Percentiles rank a stretch among this genome's conserved stretches.
These are phyloP conservation scores for Botryosphaeria dothidea DNA, from an alignment of 2,329 filamentous ascomycete species.

Conservation along the genomic window DNA sequence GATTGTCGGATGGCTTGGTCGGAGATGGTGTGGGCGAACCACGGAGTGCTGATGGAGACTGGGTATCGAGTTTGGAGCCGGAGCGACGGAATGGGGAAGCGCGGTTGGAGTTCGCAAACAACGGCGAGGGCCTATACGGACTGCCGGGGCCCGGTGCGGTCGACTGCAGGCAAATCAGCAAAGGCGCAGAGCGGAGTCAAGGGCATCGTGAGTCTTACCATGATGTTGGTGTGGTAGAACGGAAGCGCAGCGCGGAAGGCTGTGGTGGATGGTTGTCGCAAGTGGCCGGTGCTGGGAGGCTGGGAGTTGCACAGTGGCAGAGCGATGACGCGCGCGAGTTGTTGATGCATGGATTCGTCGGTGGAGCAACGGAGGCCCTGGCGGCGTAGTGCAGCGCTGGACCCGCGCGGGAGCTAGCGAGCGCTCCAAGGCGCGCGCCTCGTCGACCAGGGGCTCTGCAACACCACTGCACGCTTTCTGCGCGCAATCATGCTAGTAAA, in stretches of 20 bases:
- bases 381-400: not conserved
- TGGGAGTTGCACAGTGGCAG: not conserved
- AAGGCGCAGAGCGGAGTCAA: not conserved
- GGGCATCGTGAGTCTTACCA: constrained; percentile 5
- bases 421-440: not conserved
- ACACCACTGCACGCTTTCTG: not conserved
- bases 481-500: not conserved
- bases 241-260: not conserved
- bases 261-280: not conserved
- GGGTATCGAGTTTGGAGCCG: constrained; percentile 37
- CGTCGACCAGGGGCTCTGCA: constrained; percentile 5
- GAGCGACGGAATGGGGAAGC: constrained; percentile 48
- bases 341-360: constrained; percentile 9
- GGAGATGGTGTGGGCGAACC: constrained; percentile 18
- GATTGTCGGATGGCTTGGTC: constrained; percentile 17
- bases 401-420: constrained; percentile 5
- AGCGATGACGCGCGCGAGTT: constrained; percentile 5
- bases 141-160: constrained; percentile 21
- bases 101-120: constrained; percentile 43
- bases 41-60: constrained; percentile 41
- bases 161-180: constrained; percentile 13
- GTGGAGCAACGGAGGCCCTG: constrained; percentile 1
- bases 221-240: not conserved
- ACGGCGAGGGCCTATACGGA: constrained; percentile 43
- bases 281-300: not conserved